Evolutionary conservation across 2,329 filamentous ascomycete genomes (phyloP).

Genomic region (Paecilomyces fulvus): DNA sequence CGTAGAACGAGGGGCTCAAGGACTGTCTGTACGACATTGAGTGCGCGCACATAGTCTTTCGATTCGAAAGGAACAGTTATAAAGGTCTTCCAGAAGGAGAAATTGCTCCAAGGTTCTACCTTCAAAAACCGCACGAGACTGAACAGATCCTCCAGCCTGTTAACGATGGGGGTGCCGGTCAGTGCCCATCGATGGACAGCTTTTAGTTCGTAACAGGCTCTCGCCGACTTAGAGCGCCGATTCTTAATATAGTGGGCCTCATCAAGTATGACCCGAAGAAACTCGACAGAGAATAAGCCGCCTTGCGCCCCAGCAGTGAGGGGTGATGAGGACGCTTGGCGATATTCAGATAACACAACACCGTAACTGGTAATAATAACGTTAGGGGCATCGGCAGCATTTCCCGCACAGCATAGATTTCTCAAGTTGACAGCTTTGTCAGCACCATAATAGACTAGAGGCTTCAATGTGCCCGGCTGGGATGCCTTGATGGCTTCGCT

Average conservation of each 20-base stretch:
- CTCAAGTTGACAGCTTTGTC: constrained; percentile 76
- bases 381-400: constrained; percentile 69
- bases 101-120: constrained; percentile 97
- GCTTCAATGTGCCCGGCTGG: constrained; percentile 69
- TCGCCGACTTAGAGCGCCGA: constrained; percentile 82
- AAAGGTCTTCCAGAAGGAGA: constrained; percentile 98
- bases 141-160: constrained; percentile 89
- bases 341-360: constrained; percentile 81
- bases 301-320: constrained; percentile 57
- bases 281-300: constrained; percentile 84
- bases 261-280: constrained; percentile 91
- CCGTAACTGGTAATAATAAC: constrained; percentile 94
- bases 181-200: constrained; percentile 85
- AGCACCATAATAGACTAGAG: constrained; percentile 82
- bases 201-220: constrained; percentile 83
- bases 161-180: constrained; percentile 94
- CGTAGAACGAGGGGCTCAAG: constrained; percentile 91
- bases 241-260: constrained; percentile 94
- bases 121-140: constrained; percentile 84
- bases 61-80: constrained; percentile 97
- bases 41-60: constrained; percentile 82
- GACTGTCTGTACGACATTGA: constrained; percentile 96
- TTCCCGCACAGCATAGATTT: constrained; percentile 66
- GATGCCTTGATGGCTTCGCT: constrained; percentile 91
- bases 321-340: constrained; percentile 54